Evolutionary conservation across 108 stramenopile species (phyloP).

Genomic region (Skeletonema grethae): DNA sequence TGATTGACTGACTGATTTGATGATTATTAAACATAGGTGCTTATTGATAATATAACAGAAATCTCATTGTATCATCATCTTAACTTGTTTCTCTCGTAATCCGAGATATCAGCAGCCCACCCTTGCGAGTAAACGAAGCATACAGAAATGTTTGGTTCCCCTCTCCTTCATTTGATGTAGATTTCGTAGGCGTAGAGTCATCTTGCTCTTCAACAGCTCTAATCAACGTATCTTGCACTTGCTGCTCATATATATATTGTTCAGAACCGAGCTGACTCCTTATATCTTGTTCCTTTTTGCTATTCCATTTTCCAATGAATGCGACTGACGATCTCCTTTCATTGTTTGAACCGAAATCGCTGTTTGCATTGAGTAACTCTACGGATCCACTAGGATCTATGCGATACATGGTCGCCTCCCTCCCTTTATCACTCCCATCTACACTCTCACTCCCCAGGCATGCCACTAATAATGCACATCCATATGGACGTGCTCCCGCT

Average conservation of each 20-base stretch:
- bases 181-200: neutral
- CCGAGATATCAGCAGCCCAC: constrained; percentile 24
- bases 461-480: constrained; percentile 68
- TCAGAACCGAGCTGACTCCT: constrained; percentile 14
- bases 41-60: no score
- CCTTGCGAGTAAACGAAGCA: constrained; percentile 34
- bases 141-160: constrained; percentile 15
- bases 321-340: constrained; percentile 15
- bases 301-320: constrained; percentile 43
- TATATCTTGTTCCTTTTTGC: constrained; percentile 11
- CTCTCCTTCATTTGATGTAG: neutral
- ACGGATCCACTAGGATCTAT: constrained; percentile 78
- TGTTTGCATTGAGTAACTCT: constrained; percentile 18
- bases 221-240: constrained; percentile 20
- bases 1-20: neutral
- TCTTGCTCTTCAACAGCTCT: neutral
- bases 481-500: constrained; percentile 73
- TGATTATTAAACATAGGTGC: neutral
- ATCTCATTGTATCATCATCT: no score
- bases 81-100: neutral
- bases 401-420: constrained; percentile 56
- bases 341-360: neutral
- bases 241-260: constrained; percentile 14
- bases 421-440: constrained; percentile 4
- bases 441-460: constrained; percentile 27